A percentile compares a stretch with the other conserved stretches of the same genome.
Evolutionary conservation across 1,139 yeast species (phyloP).

Genomic region (Saccharomyces pastorianus): DNA sequence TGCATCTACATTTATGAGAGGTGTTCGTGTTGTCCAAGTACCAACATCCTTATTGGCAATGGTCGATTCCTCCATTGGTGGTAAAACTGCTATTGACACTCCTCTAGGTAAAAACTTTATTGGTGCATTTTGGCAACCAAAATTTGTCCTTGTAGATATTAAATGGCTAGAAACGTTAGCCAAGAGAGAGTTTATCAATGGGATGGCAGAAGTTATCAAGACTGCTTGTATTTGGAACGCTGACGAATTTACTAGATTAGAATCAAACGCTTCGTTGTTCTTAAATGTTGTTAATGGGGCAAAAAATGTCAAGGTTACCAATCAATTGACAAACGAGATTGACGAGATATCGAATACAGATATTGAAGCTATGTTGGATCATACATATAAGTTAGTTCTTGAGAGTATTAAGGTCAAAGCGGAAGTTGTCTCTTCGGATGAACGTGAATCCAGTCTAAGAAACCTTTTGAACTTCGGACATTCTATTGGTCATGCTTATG

Average conservation of each 20-base stretch:
- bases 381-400: slow-evolving; percentile 67
- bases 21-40: slow-evolving; percentile 86
- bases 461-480: slow-evolving; percentile 93
- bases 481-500: slow-evolving; percentile 96
- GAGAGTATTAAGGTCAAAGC: slow-evolving; percentile 91
- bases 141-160: slow-evolving; percentile 79
- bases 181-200: slow-evolving; percentile 88
- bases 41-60: slow-evolving; percentile 91
- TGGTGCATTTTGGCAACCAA: slow-evolving; percentile 98
- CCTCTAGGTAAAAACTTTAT: slow-evolving; percentile 92
- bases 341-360: slow-evolving; percentile 40
- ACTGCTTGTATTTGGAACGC: slow-evolving; percentile 99
- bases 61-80: slow-evolving; percentile 98
- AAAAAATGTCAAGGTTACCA: slow-evolving; percentile 44
- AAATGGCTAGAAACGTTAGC: slow-evolving; percentile 84
- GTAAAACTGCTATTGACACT: slow-evolving; percentile 98
- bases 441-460: slow-evolving; percentile 90
- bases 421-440: slow-evolving; percentile 87
- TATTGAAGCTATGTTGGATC: slow-evolving; percentile 58
- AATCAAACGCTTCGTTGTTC: slow-evolving; percentile 61
- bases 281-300: slow-evolving; percentile 36
- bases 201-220: slow-evolving; percentile 97
- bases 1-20: slow-evolving; percentile 98
- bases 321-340: slow-evolving; percentile 30
- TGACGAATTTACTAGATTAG: slow-evolving; percentile 75